Base-by-base conservation (phyloP, 2,329 filamentous ascomycete species). In the Arthrobotrys pseudoclavata region DNA sequence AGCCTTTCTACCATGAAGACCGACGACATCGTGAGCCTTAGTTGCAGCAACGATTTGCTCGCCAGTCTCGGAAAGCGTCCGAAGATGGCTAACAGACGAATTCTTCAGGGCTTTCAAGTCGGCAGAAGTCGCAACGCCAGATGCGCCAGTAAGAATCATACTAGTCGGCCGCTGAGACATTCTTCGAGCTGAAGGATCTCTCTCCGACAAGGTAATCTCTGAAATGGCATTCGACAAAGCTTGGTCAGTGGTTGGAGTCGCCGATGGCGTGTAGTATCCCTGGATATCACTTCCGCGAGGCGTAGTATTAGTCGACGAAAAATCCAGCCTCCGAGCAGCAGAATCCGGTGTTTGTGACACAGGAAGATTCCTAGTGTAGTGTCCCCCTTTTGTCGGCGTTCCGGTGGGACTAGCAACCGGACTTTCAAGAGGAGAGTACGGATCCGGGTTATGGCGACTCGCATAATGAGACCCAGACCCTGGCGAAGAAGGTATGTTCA, bases 21-120 rank as follows among this genome's bases (percentile, higher is more conserved):
- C 96, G 20, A 91, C 90, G 0, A 99, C 96, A 83, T 97, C 93
- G 82, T 96, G 92, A 15, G 91, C 90, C 0, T 91, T 88, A 0
- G 90, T 90, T 60, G 89, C 91, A 69, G 90, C 88, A 81, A 98
- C 94, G 48, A 96, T 93, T 37, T 95, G 92, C 0, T 89, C 88
- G 9, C 90, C 89, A 2, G 89, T 91, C 53, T 90, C 89, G 5
- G 95, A 97, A 42, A 98, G 86, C 0, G 93, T 94, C 50, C 94
- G 91, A 22, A 99, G 87, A 83, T 99, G 93, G 72, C 91, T 91
- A 1, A 96, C 98, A 0, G 95, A 92, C 0, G 96, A 98, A 81
- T 92, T 92, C 72, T 95, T 91, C 18, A 99, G 26, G 5, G 74
- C 74, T 22, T 68, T 71, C 24, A 77, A 52, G 50, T 77, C 67